Evolutionary conservation across 2,329 filamentous ascomycete genomes (phyloP).

Genomic region (Fusarium keratoplasticum): DNA sequence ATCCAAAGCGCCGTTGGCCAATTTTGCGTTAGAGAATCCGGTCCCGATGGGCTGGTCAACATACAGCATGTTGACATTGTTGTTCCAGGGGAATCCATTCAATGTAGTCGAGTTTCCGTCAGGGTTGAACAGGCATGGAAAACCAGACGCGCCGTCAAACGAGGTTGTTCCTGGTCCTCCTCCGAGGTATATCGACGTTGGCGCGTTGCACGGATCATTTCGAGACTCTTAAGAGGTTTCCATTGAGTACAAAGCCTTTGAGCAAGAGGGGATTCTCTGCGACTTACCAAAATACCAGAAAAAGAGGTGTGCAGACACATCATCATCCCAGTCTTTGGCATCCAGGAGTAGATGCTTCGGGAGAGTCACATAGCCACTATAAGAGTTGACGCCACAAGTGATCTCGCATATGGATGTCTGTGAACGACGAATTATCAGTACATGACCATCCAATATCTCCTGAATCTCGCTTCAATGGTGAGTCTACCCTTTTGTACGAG

Average conservation of each 20-base stretch:
- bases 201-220: slow-evolving; percentile 38
- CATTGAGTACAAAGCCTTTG: neutral
- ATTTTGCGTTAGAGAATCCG: slow-evolving; percentile 65
- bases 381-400: slow-evolving; percentile 33
- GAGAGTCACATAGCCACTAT: slow-evolving; percentile 39
- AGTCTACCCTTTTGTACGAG: slow-evolving; percentile 39
- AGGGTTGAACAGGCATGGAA: slow-evolving; percentile 60
- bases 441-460: neutral
- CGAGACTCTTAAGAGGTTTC: slow-evolving; percentile 43
- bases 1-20: slow-evolving; percentile 66
- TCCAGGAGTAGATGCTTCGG: slow-evolving; percentile 45
- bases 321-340: slow-evolving; percentile 25
- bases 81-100: slow-evolving; percentile 72
- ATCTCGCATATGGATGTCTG: slow-evolving; percentile 42
- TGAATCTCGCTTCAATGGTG: neutral
- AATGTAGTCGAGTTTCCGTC: slow-evolving; percentile 63
- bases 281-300: slow-evolving; percentile 56
- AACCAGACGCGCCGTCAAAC: slow-evolving; percentile 69
- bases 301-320: slow-evolving; percentile 48
- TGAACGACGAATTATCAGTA: neutral
- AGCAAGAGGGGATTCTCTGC: fast-evolving
- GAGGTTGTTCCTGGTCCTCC: slow-evolving; percentile 72
- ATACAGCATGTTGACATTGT: slow-evolving; percentile 59
- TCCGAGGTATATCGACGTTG: slow-evolving; percentile 68
- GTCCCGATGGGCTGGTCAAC: slow-evolving; percentile 72